Evolutionary conservation across 2,329 filamentous ascomycete species (phyloP).

Genomic region (Penicillium occitanis): DNA sequence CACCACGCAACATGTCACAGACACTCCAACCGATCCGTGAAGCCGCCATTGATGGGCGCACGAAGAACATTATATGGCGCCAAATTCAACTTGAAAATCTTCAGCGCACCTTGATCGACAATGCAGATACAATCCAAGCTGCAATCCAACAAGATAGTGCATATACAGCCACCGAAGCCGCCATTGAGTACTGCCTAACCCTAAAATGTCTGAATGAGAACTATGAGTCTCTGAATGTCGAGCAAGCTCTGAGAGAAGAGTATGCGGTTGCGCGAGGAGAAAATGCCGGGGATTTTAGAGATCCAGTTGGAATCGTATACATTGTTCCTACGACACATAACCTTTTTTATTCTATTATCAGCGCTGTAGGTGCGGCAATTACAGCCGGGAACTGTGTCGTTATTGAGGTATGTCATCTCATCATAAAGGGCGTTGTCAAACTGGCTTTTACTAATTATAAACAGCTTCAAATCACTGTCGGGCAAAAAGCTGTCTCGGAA

Average conservation of each 20-base stretch:
- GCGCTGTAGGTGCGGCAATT: constrained; percentile 49
- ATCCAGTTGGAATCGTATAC: constrained; percentile 37
- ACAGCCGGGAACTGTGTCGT: constrained; percentile 54
- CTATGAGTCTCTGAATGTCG: constrained; percentile 15
- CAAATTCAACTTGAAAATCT: constrained; percentile 21
- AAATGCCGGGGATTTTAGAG: not conserved
- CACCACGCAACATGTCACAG: constrained; percentile 5
- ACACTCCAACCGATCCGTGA: constrained; percentile 16
- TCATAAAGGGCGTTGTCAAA: not conserved
- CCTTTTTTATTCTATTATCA: constrained; percentile 49
- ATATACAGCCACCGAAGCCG: not conserved
- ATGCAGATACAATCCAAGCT: constrained; percentile 8
- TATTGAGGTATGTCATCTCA: constrained; percentile 36
- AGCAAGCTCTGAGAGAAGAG: constrained; percentile 10
- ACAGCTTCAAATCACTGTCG: not conserved
- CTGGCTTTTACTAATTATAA: not conserved
- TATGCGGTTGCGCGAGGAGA: constrained; percentile 11
- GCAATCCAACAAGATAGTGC: constrained; percentile 6
- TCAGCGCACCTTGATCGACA: constrained; percentile 12
- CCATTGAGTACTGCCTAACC: constrained; percentile 18
- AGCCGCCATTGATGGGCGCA: constrained; percentile 19
- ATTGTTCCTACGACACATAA: constrained; percentile 52
- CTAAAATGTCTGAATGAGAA: constrained; percentile 5
- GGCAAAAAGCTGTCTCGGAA: constrained; percentile 12
- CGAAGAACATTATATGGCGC: constrained; percentile 16